Evolutionary conservation across 768 basidiomycete genomes (phyloP), one percentile per base, ranked within the genome.

Genomic region (Xerocomellus intermedius): DNA sequence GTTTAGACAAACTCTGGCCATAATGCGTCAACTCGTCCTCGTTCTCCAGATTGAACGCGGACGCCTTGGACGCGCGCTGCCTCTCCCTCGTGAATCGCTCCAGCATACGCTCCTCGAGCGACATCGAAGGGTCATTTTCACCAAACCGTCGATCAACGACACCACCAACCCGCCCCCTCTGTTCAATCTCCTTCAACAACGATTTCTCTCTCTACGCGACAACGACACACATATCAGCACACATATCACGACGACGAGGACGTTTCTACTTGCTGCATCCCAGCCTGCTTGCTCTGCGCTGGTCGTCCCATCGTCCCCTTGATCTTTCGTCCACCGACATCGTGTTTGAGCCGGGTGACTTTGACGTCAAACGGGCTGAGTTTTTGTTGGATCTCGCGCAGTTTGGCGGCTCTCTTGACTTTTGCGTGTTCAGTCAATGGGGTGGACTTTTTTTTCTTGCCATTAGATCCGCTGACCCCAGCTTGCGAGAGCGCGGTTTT

Each of bases 291-390:
- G 69, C 89, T 92, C 68, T 87, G 83, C 7, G 92, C 89, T 46
- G 96, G 96, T 59, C 82, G 82, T 17, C 96, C 96, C 8, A 75
- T 77, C 0, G 85, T 80, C 39, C 94, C 96, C 63, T 91, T 93
- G 26, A 95, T 72, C 63, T 85, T 91, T 42, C 94, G 74, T 3
- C 95, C 94, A 5, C 91, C 94, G 19, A 97, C 91, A 72, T 94
- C 89, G 69, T 95, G 91, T 75, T 94, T 95, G 39, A 92, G 79
- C 70, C 89, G 92, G 8, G 90, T 95, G 66, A 94, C 89, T 62
- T 94, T 91, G 64, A 86, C 80, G 70, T 99, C 96, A 71, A 99
- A 99, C 19, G 93, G 91, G 75, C 97, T 98, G 65, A 98, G 78
- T 62, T 82, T 84, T 63, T 84, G 82, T 59, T 92, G 85, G 57